Base-by-base conservation (phyloP, 345 rosid species). In the Kernera saxatilis region DNA sequence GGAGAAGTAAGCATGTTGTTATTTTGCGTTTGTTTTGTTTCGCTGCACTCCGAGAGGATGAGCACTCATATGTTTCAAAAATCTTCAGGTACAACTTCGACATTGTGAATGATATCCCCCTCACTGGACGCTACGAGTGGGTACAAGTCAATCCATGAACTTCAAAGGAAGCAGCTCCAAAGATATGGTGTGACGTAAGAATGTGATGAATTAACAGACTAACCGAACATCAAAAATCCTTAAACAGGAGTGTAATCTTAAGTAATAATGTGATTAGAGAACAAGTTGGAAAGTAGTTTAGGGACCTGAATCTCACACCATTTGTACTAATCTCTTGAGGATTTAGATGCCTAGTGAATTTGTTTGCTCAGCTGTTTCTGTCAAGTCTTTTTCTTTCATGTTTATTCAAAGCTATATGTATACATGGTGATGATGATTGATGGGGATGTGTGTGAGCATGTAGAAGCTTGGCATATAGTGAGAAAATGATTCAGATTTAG, bases 61-160 rank as follows among this genome's bases (percentile, higher is more conserved):
- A 37, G 27, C 8, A 54, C 46, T 67, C 10, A 26, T 22, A 14
- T 35, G 33, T 48, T 45, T 55, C 36, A 6, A 17, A 21, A 23
- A 37, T 49, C 8, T 76, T 61, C 84, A 89, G 96, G 86, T 89
- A 86, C 80, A 87, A 92, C 89, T 92, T 87, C 61, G 98, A 92
- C 75, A 61, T 86, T 25, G 81, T 73, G 78, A 92, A 80, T 39
- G 98, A 88, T 46, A 2, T 75, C 52, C 96, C 98, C 8, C 89
- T 89, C 40, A 76, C 81, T 0, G 98, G 96, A 45, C 88, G 86
- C 6, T 88, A 81, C n/a, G 91, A 86, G 26, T 89, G 98, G 98
- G 87, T 77, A 52, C 88, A 81, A 83, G 69, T 84, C 52, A 27
- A 15, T 59, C 93, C 87, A 25, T 84, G 75, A 82, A 51, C 37